Percentiles rank a stretch among this genome's conserved stretches.
Evolutionary conservation across 495 filamentous ascomycete genomes (phyloP).

Genomic region (Polyplosphaeria fusca): DNA sequence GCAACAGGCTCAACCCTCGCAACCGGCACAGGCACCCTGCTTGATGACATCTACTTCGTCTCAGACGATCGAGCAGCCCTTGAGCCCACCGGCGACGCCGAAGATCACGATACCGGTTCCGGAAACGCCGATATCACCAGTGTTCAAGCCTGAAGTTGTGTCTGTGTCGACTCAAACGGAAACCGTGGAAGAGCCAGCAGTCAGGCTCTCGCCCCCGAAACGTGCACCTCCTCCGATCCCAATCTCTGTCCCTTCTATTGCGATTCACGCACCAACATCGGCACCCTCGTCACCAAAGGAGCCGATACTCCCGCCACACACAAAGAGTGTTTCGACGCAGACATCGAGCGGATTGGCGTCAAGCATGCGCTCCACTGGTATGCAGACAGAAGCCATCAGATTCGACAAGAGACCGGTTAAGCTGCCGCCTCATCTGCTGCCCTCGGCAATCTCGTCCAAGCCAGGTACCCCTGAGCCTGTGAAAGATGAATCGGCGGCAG

Average conservation of each 20-base stretch:
- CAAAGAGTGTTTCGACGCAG: slow-evolving; percentile 59
- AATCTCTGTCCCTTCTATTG: slow-evolving; percentile 58
- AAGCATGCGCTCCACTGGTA: slow-evolving; percentile 49
- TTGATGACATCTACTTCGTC: slow-evolving; percentile 68
- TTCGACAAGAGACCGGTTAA: slow-evolving; percentile 70
- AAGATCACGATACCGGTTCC: slow-evolving; percentile 39
- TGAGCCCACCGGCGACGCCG: slow-evolving; percentile 68
- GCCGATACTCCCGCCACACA: slow-evolving; percentile 62
- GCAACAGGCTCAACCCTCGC: slow-evolving; percentile 25
- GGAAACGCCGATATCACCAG: slow-evolving; percentile 34
- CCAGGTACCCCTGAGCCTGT: slow-evolving; percentile 52
- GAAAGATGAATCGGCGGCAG: slow-evolving; percentile 1
- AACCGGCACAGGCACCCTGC: slow-evolving; percentile 11
- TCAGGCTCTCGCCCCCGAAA: slow-evolving; percentile 16
- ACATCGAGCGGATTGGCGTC: slow-evolving; percentile 43
- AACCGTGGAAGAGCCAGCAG: slow-evolving; percentile 38
- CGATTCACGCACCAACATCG: slow-evolving; percentile 62
- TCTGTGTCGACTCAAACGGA: slow-evolving; percentile 76
- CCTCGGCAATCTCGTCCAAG: slow-evolving; percentile 63
- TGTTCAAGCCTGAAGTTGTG: slow-evolving; percentile 42
- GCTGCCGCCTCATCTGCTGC: slow-evolving; percentile 72
- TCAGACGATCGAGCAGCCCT: slow-evolving; percentile 66
- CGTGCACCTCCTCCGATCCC: slow-evolving; percentile 36
- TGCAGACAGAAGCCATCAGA: slow-evolving; percentile 88
- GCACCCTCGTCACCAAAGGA: slow-evolving; percentile 61